Evolutionary conservation across 805 yeast genomes (phyloP).

Genomic region (Yarrowia sp.): DNA sequence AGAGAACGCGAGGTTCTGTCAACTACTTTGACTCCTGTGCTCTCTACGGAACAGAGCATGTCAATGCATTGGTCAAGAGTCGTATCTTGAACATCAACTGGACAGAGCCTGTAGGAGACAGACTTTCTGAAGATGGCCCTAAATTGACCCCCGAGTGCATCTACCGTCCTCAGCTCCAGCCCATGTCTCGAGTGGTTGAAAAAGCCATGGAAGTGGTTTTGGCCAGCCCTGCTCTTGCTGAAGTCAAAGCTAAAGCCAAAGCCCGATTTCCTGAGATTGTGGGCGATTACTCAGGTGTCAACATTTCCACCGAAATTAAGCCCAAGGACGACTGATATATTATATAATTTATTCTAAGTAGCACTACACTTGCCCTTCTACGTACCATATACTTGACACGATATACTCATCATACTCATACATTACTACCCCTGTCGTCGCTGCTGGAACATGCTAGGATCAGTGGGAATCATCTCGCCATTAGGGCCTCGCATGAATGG

Average conservation of each 20-base stretch:
- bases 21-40: constrained; percentile 26
- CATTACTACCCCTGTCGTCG: constrained; percentile 10
- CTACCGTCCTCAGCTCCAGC: constrained; percentile 29
- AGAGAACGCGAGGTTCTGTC: neutral
- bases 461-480: constrained; percentile 27
- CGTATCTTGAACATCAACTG: constrained; percentile 28
- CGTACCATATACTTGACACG: neutral
- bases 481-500: constrained; percentile 23
- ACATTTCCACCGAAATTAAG: neutral
- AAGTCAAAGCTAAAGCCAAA: neutral
- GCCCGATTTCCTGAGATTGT: constrained; percentile 2
- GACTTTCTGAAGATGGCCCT: constrained; percentile 1
- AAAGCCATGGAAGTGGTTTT: constrained; percentile 30
- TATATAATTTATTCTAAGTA: too few relatives aligned
- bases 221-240: neutral
- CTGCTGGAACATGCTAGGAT: constrained; percentile 19
- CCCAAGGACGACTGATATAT: neutral
- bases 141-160: constrained; percentile 11
- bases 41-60: constrained; percentile 25
- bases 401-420: constrained; percentile 1
- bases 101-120: constrained; percentile 28
- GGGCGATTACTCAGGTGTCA: neutral
- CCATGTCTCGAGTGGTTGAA: constrained; percentile 30
- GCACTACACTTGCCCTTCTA: too few relatives aligned
- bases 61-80: constrained; percentile 27